These are phyloP conservation scores for Fusarium mexicanum DNA, from an alignment of 2,329 filamentous ascomycete genomes.

Conservation along the genomic window DNA sequence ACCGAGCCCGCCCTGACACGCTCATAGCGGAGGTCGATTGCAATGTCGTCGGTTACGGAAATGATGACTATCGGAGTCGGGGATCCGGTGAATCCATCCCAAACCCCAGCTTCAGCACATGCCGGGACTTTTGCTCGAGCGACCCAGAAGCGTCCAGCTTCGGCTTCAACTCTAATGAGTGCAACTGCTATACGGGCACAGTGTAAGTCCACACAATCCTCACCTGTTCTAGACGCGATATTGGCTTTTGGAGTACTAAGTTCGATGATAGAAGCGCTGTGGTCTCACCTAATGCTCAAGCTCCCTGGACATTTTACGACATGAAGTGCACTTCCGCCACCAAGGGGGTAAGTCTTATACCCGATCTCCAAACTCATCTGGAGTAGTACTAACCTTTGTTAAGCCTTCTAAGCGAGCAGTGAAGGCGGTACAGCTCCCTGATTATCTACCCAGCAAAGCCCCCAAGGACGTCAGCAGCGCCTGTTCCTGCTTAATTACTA, in stretches of 20 bases:
- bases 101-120: background rate
- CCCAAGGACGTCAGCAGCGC: background rate
- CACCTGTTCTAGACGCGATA: fast-evolving
- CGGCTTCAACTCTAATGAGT: background rate
- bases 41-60: background rate
- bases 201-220: background rate
- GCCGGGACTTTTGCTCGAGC: background rate
- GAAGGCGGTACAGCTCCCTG: background rate
- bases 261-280: background rate
- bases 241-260: background rate
- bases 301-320: background rate
- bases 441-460: background rate
- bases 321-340: background rate
- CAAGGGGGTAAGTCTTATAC: background rate
- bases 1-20: fast-evolving
- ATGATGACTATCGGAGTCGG: background rate
- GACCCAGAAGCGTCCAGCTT: background rate
- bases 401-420: background rate
- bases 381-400: background rate
- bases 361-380: fast-evolving
- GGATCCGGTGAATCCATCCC: background rate
- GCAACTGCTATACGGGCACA: background rate
- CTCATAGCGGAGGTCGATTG: background rate
- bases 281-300: background rate
- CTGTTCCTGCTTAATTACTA: background rate